Conservation (phyloP, 805 yeast genomes). For the Wickerhamiella occidentalis region DNA sequence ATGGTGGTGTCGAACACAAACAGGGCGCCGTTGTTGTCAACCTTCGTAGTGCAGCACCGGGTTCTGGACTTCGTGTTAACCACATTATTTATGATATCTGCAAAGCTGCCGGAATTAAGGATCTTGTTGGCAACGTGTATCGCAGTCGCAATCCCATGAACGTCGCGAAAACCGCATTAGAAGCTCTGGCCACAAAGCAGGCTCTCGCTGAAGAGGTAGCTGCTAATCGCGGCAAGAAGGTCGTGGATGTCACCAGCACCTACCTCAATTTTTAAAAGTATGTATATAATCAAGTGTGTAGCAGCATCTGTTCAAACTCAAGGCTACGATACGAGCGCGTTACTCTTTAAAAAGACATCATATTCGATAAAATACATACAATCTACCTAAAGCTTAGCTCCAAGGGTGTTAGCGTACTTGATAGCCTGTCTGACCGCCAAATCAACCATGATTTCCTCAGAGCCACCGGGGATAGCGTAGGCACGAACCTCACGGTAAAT, state of each 20-base stretch:
- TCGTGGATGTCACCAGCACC: slow-evolving; percentile 81
- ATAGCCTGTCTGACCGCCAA: slow-evolving; percentile 31
- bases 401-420: slow-evolving; percentile 14
- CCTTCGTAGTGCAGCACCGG: slow-evolving; percentile 80
- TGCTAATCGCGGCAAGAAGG: slow-evolving; percentile 82
- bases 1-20: slow-evolving; percentile 70
- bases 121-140: slow-evolving; percentile 80
- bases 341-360: too few species aligned
- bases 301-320: too few species aligned
- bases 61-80: slow-evolving; percentile 86
- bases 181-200: slow-evolving; percentile 66
- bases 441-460: slow-evolving; percentile 36
- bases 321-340: too few species aligned
- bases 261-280: slow-evolving; percentile 44
- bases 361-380: background rate
- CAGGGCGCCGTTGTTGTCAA: slow-evolving; percentile 77
- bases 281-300: background rate
- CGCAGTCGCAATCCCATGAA: slow-evolving; percentile 91
- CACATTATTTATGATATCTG: slow-evolving; percentile 84
- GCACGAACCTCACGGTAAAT: slow-evolving; percentile 36
- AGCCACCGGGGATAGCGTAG: slow-evolving; percentile 35
- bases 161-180: slow-evolving; percentile 78
- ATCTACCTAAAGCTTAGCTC: background rate
- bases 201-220: slow-evolving; percentile 79
- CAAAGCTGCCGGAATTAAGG: slow-evolving; percentile 87